Base-by-base conservation (phyloP, 192 early-diverging fungal genomes). In the Entomortierella parvispora region DNA sequence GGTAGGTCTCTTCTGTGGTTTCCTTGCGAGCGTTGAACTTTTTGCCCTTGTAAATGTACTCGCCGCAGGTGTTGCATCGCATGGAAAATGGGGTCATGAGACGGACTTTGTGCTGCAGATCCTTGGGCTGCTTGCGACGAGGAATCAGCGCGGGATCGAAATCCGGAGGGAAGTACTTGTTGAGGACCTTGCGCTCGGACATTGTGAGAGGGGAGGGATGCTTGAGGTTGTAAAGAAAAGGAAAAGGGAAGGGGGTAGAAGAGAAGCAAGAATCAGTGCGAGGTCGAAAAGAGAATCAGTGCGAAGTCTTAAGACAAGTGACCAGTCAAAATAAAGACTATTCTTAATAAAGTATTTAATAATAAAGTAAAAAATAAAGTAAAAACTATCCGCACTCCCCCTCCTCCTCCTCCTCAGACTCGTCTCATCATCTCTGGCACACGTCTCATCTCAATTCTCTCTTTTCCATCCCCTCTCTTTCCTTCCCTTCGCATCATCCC, bases 11-110 rank as follows among this genome's bases (percentile, higher is more conserved):
- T 45, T 90, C 81, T 4, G 90, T 91, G 1, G 90, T 86, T 70
- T 99, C 97, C 74, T 99, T 99, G 45, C 94, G 85, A 28, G 96
- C 97, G 76, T 99, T 98, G 85, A 99, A 98, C 64, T 99, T 99
- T 69, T 96, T 99, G 29, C 95, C 94, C 80, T 97, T 96, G 82
- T 94, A 95, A 45, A 99, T 92, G 83, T 94, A 99, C 65, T 99
- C 95, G 11, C 96, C 96, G 62, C 98, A 98, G 8, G 93, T 93
- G 43, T 86, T 87, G 84, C 98, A 99, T 44, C 93, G 93, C 98
- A 99, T 99, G 2, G 98, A 97, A 71, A 97, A 99, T 8, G 98
- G 98, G 4, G 98, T 90, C 93, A 97, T 97, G 23, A 99, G 88
- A 25, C 98, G 96, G 22, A 99, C 98, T 67, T 97, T 99, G 71